Evolutionary conservation across 345 rosid genomes (phyloP).

Genomic region (Moricandia moricandioides): DNA sequence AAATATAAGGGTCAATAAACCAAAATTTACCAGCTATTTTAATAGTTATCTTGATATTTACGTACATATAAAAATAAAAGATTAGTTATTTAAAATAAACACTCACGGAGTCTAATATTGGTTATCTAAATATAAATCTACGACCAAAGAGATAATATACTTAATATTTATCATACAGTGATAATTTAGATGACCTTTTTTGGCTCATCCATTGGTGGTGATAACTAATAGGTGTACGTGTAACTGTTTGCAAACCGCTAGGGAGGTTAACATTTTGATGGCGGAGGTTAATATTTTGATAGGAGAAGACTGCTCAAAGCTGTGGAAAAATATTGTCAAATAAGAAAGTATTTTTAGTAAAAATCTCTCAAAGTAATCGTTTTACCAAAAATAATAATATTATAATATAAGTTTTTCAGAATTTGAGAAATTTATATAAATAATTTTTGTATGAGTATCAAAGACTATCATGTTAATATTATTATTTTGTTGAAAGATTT

Average conservation of each 20-base stretch:
- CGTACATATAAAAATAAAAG: background rate
- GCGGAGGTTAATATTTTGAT: background rate
- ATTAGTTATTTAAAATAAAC: too few relatives aligned
- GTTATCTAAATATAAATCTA: too few relatives aligned
- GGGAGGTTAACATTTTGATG: too few relatives aligned
- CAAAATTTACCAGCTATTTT: background rate
- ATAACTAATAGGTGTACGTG: background rate
- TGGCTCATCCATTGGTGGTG: background rate
- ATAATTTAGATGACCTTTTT: background rate
- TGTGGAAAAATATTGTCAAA: background rate
- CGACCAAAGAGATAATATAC: background rate
- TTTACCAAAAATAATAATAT: too few relatives aligned
- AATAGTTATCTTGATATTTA: background rate
- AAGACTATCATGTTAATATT: too few relatives aligned
- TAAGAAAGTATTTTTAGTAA: too few relatives aligned
- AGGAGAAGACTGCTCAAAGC: background rate
- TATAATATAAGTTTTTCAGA: too few relatives aligned
- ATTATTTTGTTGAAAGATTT: too few relatives aligned
- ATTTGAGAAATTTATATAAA: too few relatives aligned
- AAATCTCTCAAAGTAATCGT: too few relatives aligned
- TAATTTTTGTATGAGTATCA: too few relatives aligned
- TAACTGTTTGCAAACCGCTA: background rate
- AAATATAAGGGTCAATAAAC: background rate
- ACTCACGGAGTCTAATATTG: too few relatives aligned
- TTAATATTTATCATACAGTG: background rate